These are phyloP conservation scores for Botrytis porri DNA, from an alignment of 2,329 filamentous ascomycete genomes.

Conservation along the genomic window DNA sequence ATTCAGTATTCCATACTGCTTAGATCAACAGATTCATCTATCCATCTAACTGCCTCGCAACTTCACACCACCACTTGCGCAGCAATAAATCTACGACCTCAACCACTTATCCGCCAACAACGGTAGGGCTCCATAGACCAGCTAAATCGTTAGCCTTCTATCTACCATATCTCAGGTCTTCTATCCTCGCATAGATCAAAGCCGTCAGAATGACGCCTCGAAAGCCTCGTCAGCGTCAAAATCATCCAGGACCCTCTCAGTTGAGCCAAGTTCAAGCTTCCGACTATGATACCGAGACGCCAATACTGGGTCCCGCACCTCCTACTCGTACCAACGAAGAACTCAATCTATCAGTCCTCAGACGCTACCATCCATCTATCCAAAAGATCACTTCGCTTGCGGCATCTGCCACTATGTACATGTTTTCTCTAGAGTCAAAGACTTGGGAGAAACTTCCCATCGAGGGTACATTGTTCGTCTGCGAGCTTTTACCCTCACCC, in stretches of 20 bases:
- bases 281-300: slow-evolving; percentile 51
- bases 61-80: background rate
- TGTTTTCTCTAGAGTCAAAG: slow-evolving; percentile 61
- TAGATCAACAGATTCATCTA: background rate
- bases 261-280: slow-evolving; percentile 44
- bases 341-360: slow-evolving; percentile 82
- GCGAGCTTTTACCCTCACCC: slow-evolving; percentile 51
- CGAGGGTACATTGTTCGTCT: slow-evolving; percentile 88
- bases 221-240: slow-evolving; percentile 39
- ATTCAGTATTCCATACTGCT: background rate
- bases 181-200: background rate
- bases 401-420: slow-evolving; percentile 83
- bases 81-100: background rate
- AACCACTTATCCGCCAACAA: background rate
- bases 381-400: slow-evolving; percentile 73
- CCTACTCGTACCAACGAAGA: slow-evolving; percentile 68
- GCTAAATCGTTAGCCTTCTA: background rate
- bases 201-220: slow-evolving; percentile 40
- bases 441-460: slow-evolving; percentile 83
- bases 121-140: background rate
- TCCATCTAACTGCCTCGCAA: background rate
- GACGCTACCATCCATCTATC: slow-evolving; percentile 75
- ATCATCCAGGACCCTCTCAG: slow-evolving; percentile 36
- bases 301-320: slow-evolving; percentile 37
- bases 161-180: background rate